Conservation (phyloP, 2,329 filamentous ascomycete genomes). For the Epichloe bromicola region DNA sequence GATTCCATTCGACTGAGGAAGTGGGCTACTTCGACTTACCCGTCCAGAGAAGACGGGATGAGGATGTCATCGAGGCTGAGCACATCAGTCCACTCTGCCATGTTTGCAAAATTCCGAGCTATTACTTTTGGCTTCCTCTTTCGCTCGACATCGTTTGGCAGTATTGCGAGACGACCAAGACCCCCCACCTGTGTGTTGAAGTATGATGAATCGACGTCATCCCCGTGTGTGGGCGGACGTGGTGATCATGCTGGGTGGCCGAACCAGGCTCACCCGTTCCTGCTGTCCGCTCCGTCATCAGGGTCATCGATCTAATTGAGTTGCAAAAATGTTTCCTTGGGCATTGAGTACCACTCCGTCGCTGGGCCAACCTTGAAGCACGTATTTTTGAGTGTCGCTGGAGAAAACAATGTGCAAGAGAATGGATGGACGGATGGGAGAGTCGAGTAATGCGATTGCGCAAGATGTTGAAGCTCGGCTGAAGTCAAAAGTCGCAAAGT, state of each 20-base stretch:
- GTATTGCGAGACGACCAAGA: too few relatives aligned
- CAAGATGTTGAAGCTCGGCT: not conserved
- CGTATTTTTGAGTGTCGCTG: conserved; percentile 56
- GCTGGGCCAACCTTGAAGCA: conserved; percentile 55
- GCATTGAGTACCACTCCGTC: conserved; percentile 53
- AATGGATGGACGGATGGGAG: not conserved
- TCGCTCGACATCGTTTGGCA: too few relatives aligned
- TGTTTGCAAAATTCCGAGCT: not conserved
- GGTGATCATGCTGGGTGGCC: conserved; percentile 53
- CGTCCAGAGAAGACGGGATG: not conserved
- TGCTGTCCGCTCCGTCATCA: conserved; percentile 13
- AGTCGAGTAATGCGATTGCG: not conserved
- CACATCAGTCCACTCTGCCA: not conserved
- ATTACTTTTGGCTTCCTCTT: too few relatives aligned
- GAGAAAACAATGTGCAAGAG: conserved; percentile 35
- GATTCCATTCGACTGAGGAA: conserved; percentile 63
- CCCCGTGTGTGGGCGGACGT: too few relatives aligned
- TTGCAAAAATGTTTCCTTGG: conserved; percentile 39
- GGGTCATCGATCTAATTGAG: conserved; percentile 37
- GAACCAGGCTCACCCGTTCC: conserved; percentile 28
- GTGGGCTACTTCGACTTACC: not conserved
- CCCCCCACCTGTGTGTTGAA: too few relatives aligned
- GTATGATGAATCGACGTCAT: too few relatives aligned
- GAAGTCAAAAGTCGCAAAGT: too few relatives aligned
- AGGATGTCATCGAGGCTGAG: not conserved